Conservation (phyloP, 2,329 filamentous ascomycete genomes). For the Chaetomiaceae sp. region DNA sequence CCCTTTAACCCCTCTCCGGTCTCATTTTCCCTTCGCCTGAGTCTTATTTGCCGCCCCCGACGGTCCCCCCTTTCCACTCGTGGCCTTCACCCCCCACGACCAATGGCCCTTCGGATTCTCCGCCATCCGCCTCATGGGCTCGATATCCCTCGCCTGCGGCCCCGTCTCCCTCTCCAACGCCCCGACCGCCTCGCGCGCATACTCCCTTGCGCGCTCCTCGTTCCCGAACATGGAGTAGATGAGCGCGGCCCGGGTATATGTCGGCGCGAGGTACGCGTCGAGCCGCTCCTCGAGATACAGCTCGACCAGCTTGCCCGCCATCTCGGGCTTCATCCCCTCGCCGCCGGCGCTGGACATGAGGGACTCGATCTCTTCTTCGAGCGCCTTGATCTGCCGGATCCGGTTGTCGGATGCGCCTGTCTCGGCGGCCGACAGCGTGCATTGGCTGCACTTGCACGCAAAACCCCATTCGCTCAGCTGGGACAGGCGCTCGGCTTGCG, state of each 20-base stretch:
- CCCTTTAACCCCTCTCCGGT: neutral
- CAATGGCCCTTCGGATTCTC: conserved; percentile 32
- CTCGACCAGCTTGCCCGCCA: conserved; percentile 29
- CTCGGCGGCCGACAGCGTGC: conserved; percentile 23
- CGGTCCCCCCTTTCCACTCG: neutral
- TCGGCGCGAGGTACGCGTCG: conserved; percentile 32
- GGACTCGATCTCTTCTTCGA: conserved; percentile 28
- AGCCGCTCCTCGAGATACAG: conserved; percentile 35
- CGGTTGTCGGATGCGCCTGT: conserved; percentile 32
- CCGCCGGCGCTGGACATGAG: conserved; percentile 17
- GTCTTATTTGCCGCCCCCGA: neutral
- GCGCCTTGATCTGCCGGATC: conserved; percentile 28
- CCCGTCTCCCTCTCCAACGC: conserved; percentile 34
- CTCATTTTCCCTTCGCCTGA: neutral
- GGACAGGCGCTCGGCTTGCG: conserved; percentile 29
- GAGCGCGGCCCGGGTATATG: conserved; percentile 37
- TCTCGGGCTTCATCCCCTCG: conserved; percentile 24
- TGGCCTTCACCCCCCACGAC: conserved; percentile 29
- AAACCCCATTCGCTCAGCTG: conserved; percentile 36
- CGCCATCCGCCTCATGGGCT: conserved; percentile 33
- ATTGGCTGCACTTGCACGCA: conserved; percentile 34
- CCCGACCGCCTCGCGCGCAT: conserved; percentile 32
- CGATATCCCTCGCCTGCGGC: conserved; percentile 26
- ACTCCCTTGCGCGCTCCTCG: conserved; percentile 30
- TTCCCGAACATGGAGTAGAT: conserved; percentile 37